phyloP scores from a whole-genome alignment of 495 filamentous ascomycete species.

The Niebla homalea region DNA sequence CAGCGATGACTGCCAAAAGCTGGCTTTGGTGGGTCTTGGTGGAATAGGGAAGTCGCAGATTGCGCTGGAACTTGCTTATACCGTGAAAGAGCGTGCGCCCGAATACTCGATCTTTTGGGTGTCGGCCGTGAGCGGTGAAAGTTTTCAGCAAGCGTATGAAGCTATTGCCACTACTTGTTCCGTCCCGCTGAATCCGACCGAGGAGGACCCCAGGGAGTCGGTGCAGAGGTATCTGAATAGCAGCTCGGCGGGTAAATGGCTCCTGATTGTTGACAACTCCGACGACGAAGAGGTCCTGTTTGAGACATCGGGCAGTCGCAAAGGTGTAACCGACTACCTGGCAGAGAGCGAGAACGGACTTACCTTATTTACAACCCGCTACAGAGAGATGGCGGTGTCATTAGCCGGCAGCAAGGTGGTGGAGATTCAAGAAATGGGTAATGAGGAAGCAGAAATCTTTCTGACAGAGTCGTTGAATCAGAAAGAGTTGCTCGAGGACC shows the following conservation, averaged over 20 bases:
- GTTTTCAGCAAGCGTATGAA: conserved; percentile 33
- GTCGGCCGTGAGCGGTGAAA: conserved; percentile 24
- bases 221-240: conserved; percentile 23
- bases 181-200: conserved; percentile 1
- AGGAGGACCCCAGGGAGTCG: conserved; percentile 17
- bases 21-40: conserved; percentile 15
- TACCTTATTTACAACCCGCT: conserved; percentile 29
- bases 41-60: conserved; percentile 18
- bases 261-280: conserved; percentile 30
- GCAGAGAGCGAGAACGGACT: conserved; percentile 19
- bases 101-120: conserved; percentile 40
- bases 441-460: conserved; percentile 13
- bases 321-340: conserved; percentile 12
- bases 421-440: conserved; percentile 19
- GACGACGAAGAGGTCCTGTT: conserved; percentile 22
- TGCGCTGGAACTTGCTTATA: conserved; percentile 33
- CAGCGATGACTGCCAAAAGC: conserved; percentile 2
- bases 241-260: conserved; percentile 19
- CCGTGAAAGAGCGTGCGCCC: conserved; percentile 21
- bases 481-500: conserved; percentile 15
- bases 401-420: conserved; percentile 16
- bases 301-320: background rate
- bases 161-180: conserved; percentile 21
- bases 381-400: conserved; percentile 16
- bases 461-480: conserved; percentile 16